Base-by-base conservation (phyloP, 768 basidiomycete genomes). In the Leucogyrophana mollusca region DNA sequence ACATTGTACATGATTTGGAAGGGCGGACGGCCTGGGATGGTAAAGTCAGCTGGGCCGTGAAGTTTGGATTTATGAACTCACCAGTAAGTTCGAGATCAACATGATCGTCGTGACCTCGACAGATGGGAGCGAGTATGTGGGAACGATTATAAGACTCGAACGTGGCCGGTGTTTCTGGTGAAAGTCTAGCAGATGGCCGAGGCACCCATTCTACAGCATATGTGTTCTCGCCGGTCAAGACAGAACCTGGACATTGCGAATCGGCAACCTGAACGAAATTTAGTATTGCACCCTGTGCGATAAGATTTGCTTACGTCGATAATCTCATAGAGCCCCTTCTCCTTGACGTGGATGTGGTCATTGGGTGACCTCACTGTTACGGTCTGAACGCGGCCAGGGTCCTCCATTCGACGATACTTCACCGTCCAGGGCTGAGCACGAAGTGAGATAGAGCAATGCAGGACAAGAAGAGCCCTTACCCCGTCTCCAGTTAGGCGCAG, bases 1-100 rank as follows among this genome's bases (percentile, higher is more conserved):
- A 92, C 80, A 53, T 90, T 88, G 65, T 94, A 96, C 77, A 80
- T 85, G 51, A 95, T 83, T 61, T 95, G 86, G 78, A 94, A 97
- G 0, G 94, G 94, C n/a, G 91, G 84, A 17, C 84, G 82, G 41
- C 94, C 94, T 89, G 56, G 24, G 10, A 13, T 9, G 24, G 38
- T 34, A 22, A 34, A 42, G 18, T 33, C 14, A 33, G 22, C 38
- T 22, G 2, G 30, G n/a, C 35, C 9, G 1, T n/a, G 23, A 43
- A 3, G 8, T 36, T 22, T 27, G 33, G 18, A 32, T 16, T 20
- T 9, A 13, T 34, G 13, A 16, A 58, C 72, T 27, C 45, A 86
- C 91, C 91, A 43, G 76, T 78, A 37, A 97, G 70, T 16, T 87
- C 83, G n/a, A 97, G 73, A 51, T 92, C 90, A 41, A 93, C 87